Evolutionary conservation across 192 early-diverging fungal species (phyloP), one percentile per base, ranked within the genome.

Genomic region (Linnemannia hyalina): DNA sequence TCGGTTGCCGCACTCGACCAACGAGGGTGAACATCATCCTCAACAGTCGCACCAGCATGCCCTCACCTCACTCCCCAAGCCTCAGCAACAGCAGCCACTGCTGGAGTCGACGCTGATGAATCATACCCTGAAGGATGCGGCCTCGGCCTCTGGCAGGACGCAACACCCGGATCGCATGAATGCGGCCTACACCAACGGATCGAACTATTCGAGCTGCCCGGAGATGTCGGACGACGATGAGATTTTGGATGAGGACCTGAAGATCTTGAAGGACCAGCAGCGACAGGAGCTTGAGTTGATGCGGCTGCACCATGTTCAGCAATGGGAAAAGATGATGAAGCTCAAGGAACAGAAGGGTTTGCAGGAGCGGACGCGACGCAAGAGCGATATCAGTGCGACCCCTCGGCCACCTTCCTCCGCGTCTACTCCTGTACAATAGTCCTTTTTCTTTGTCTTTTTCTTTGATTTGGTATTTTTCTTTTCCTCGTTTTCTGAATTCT

Each of bases 321-420:
- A 86, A 46, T 85, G 83, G 83, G 83, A 85, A 29, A 80, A 68
- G 68, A 86, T 86, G 84, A 81, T 86, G 78, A 86, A 81, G 71
- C 70, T 81, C 40, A 86, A 86, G 68, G 84, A 86, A 35, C 84
- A 86, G 40, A 80, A 75, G 38, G 47, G 60, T 22, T 35, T 74
- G 65, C 82, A 83, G 49, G 82, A 83, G 29, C 69, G 76, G 44
- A 44, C 38, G 10, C 75, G 81, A 29, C 83, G 83, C 29, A 85
- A 80, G 75, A 85, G 84, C 75, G 84, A 86, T 13, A 36, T 68
- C 38, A 76, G 41, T 29, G 52, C 42, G 9, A n/a, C 75, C 8
- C 70, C 41, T 77, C 75, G 72, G 54, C 71, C 73, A 32, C 44
- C 68, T 49, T 32, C 55, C 38, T 23, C 65, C 13, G 36, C 82